Conservation (phyloP, 2,329 filamentous ascomycete genomes). For the Lachnellula cervina region DNA sequence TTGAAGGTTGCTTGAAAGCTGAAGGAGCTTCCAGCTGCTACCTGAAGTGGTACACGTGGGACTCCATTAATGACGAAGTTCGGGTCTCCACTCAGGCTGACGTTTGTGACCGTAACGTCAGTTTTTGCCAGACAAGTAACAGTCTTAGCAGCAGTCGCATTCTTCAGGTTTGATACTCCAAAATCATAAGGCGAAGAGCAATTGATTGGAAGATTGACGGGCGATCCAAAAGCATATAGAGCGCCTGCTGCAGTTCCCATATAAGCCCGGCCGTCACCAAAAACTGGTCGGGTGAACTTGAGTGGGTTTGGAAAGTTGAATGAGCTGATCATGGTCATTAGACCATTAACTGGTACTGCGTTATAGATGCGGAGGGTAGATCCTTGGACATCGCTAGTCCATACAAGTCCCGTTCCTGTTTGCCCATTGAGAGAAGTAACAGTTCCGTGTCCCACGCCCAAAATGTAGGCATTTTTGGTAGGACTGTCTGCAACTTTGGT, state of each 20-base stretch:
- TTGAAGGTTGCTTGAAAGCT: conserved; percentile 41
- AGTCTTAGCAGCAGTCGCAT: conserved; percentile 28
- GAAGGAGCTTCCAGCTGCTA: conserved; percentile 38
- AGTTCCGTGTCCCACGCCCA: conserved; percentile 53
- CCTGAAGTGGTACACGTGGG: conserved; percentile 30
- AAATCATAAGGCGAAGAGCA: conserved; percentile 48
- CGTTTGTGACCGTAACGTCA: conserved; percentile 37
- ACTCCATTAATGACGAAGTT: conserved; percentile 35
- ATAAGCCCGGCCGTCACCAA: conserved; percentile 52
- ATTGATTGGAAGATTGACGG: conserved; percentile 49
- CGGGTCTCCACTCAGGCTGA: conserved; percentile 35
- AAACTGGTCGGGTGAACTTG: conserved; percentile 55
- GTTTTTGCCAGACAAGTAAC: conserved; percentile 47
- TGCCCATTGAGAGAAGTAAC: conserved; percentile 50
- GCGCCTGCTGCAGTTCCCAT: conserved; percentile 47
- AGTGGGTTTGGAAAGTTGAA: conserved; percentile 48
- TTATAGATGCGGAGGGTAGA: conserved; percentile 48
- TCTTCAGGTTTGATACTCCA: conserved; percentile 40
- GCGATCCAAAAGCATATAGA: conserved; percentile 52
- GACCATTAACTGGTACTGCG: conserved; percentile 43
- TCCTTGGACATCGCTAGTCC: conserved; percentile 52
- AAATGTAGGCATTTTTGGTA: conserved; percentile 45
- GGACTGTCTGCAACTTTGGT: conserved; percentile 47
- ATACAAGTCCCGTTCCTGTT: conserved; percentile 50
- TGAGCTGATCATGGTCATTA: conserved; percentile 43